Conservation (phyloP, 345 rosid genomes). For the Anacardium occidentale region DNA sequence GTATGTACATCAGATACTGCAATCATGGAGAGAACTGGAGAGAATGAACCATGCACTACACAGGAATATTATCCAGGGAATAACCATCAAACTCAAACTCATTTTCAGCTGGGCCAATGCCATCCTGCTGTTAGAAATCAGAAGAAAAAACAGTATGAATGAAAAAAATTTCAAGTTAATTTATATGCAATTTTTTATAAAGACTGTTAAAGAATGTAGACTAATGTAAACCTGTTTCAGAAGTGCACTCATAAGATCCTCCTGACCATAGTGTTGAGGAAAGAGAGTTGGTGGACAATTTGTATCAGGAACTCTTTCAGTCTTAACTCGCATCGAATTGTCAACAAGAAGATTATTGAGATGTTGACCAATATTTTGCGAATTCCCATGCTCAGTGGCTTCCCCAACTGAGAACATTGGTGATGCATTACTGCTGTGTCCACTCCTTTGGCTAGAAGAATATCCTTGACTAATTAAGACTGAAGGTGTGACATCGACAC, state of each 20-base stretch:
- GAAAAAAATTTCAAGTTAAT: background rate
- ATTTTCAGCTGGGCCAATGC: constrained; percentile 47
- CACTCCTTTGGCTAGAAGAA: constrained; percentile 52
- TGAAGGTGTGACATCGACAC: constrained; percentile 36
- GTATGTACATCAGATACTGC: constrained; percentile 41
- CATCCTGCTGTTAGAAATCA: constrained; percentile 58
- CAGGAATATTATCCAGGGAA: constrained; percentile 66
- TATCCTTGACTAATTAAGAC: constrained; percentile 47
- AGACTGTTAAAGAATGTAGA: background rate
- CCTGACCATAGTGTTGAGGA: constrained; percentile 63
- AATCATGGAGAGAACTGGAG: constrained; percentile 4
- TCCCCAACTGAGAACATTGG: constrained; percentile 33
- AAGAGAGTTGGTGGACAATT: constrained; percentile 39
- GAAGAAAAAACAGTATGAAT: constrained; percentile 12
- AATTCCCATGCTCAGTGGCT: constrained; percentile 28
- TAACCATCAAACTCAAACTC: constrained; percentile 85
- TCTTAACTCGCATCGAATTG: constrained; percentile 56
- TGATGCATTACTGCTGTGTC: constrained; percentile 38
- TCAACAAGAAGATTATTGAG: constrained; percentile 30
- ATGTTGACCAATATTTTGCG: constrained; percentile 36
- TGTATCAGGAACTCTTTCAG: constrained; percentile 59
- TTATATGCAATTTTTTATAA: background rate
- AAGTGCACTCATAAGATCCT: constrained; percentile 85
- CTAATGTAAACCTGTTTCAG: constrained; percentile 65
- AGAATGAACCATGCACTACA: constrained; percentile 32